phyloP scores from a whole-genome alignment of 805 yeast species.

The Kluyveromyces dobzhanskii region DNA sequence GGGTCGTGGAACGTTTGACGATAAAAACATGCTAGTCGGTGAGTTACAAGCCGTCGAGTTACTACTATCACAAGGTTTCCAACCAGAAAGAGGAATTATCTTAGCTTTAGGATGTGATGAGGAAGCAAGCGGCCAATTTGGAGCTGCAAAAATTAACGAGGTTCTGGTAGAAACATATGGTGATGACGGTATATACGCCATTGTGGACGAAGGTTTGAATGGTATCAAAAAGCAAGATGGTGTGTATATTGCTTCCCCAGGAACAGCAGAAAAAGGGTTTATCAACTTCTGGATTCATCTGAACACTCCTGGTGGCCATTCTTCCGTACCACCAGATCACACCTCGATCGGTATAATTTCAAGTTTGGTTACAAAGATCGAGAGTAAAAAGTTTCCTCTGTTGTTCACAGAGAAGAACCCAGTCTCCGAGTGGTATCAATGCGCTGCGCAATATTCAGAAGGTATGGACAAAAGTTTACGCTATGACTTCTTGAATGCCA shows the following conservation, averaged over 20 bases:
- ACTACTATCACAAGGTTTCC: slow-evolving; percentile 37
- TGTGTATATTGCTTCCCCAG: slow-evolving; percentile 39
- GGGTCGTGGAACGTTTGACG: slow-evolving; percentile 73
- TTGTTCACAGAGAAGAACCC: slow-evolving; percentile 49
- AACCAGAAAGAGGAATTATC: slow-evolving; percentile 50
- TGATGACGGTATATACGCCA: slow-evolving; percentile 44
- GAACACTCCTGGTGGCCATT: slow-evolving; percentile 48
- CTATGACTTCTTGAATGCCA: slow-evolving; percentile 10
- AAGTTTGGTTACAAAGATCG: slow-evolving; percentile 46
- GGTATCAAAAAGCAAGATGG: slow-evolving; percentile 33
- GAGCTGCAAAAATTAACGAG: slow-evolving; percentile 46
- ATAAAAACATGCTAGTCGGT: slow-evolving; percentile 59
- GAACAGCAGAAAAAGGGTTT: slow-evolving; percentile 51
- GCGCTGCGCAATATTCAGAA: slow-evolving; percentile 41
- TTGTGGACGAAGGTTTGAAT: slow-evolving; percentile 57
- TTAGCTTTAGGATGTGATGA: slow-evolving; percentile 71
- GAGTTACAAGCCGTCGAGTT: slow-evolving; percentile 52
- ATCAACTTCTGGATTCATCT: slow-evolving; percentile 33
- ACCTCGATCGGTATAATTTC: slow-evolving; percentile 66
- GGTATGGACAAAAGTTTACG: slow-evolving; percentile 9
- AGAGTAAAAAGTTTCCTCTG: slow-evolving; percentile 40
- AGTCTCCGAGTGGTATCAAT: slow-evolving; percentile 44
- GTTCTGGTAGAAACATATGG: slow-evolving; percentile 49
- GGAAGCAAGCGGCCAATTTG: slow-evolving; percentile 55
- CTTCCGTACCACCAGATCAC: slow-evolving; percentile 55